Evolutionary conservation across 495 filamentous ascomycete genomes (phyloP).

Genomic region (Tetracladium marchalianum): DNA sequence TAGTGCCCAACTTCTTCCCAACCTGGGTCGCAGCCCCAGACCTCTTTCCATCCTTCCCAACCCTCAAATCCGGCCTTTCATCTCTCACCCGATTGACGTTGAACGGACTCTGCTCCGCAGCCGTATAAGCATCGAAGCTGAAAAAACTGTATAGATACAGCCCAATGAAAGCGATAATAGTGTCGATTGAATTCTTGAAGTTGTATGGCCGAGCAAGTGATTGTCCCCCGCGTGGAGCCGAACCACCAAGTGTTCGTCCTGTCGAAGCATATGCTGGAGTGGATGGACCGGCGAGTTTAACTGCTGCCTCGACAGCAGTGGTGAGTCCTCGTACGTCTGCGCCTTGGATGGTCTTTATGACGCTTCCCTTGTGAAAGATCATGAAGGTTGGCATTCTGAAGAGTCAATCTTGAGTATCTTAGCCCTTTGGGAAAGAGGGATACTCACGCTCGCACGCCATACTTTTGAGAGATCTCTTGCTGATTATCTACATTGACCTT

Average conservation of each 20-base stretch:
- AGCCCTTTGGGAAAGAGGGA: not conserved
- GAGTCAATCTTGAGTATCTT: conserved; percentile 1
- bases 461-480: conserved; percentile 32
- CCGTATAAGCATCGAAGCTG: conserved; percentile 48
- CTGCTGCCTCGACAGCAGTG: conserved; percentile 67
- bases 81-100: conserved; percentile 38
- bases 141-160: conserved; percentile 46
- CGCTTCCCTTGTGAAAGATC: conserved; percentile 64
- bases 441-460: conserved; percentile 33
- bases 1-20: conserved; percentile 21
- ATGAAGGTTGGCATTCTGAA: conserved; percentile 66
- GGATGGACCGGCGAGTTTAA: conserved; percentile 37
- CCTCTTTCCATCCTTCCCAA: conserved; percentile 7
- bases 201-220: conserved; percentile 24
- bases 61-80: conserved; percentile 4
- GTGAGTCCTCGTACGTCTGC: conserved; percentile 67
- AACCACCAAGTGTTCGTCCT: conserved; percentile 33
- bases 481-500: conserved; percentile 43
- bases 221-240: conserved; percentile 18
- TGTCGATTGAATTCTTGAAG: conserved; percentile 34
- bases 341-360: conserved; percentile 65
- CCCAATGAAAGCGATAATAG: conserved; percentile 44
- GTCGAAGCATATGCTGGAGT: conserved; percentile 26
- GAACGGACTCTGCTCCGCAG: conserved; percentile 54
- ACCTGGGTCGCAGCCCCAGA: conserved; percentile 15